A percentile compares a stretch with the other conserved stretches of the same genome.
phyloP scores from a whole-genome alignment of 2,329 filamentous ascomycete genomes.

The Domatiomyces globalis region DNA sequence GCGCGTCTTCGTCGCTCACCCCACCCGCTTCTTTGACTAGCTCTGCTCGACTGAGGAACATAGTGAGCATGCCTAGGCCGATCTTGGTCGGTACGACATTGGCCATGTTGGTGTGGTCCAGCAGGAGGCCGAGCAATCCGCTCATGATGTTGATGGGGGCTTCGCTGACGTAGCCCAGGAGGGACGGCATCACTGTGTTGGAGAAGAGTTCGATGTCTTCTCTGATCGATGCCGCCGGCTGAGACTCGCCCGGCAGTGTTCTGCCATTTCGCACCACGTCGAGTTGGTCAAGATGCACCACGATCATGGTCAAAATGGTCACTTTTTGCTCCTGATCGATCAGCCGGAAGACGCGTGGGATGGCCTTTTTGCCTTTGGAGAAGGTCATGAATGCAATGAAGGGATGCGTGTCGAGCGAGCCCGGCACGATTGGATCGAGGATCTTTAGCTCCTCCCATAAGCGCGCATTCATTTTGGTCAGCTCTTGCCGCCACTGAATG shows the following conservation, averaged over 20 bases:
- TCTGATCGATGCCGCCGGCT: slow-evolving; percentile 61
- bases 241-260: slow-evolving; percentile 55
- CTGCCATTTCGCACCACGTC: slow-evolving; percentile 77
- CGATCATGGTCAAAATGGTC: slow-evolving; percentile 88
- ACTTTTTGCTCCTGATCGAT: slow-evolving; percentile 80
- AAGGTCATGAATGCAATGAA: slow-evolving; percentile 95
- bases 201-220: slow-evolving; percentile 90
- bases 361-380: slow-evolving; percentile 88
- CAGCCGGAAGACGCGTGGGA: slow-evolving; percentile 87
- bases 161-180: slow-evolving; percentile 83
- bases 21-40: slow-evolving; percentile 71
- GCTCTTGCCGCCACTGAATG: slow-evolving; percentile 62
- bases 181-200: slow-evolving; percentile 70
- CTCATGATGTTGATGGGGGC: slow-evolving; percentile 82
- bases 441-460: slow-evolving; percentile 84
- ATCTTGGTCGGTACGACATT: slow-evolving; percentile 75
- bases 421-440: slow-evolving; percentile 72
- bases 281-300: slow-evolving; percentile 80
- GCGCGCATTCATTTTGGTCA: slow-evolving; percentile 57
- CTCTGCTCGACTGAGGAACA: slow-evolving; percentile 86
- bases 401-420: slow-evolving; percentile 58
- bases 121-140: slow-evolving; percentile 72
- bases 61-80: slow-evolving; percentile 78
- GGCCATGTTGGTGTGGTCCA: slow-evolving; percentile 68
- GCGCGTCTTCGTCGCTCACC: slow-evolving; percentile 58